Evolutionary conservation across 208 protist genomes (phyloP).

Genomic region (Endotrypanum monterogeii): DNA sequence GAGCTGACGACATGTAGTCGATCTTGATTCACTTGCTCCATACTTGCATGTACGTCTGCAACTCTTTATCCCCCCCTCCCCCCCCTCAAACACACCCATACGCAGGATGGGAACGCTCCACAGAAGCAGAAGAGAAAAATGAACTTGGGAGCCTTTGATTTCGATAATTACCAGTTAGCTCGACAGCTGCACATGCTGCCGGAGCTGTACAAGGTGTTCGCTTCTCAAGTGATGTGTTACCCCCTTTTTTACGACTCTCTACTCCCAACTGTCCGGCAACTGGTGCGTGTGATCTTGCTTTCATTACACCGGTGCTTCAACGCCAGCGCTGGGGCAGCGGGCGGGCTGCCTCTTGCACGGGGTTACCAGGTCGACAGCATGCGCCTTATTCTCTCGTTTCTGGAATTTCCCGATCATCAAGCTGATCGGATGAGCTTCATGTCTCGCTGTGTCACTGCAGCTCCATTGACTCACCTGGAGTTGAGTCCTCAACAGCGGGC

Average conservation of each 20-base stretch:
- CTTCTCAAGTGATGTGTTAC: constrained; percentile 53
- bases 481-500: neutral
- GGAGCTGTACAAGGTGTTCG: constrained; percentile 53
- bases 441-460: neutral
- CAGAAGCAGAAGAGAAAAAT: constrained; percentile 16
- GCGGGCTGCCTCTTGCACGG: constrained; percentile 7
- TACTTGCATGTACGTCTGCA: too few relatives aligned
- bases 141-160: constrained; percentile 36
- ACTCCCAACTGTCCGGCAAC: constrained; percentile 37
- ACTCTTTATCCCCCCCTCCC: neutral
- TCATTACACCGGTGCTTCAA: constrained; percentile 47
- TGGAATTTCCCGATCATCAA: constrained; percentile 44
- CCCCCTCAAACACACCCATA: neutral
- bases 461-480: neutral
- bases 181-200: constrained; percentile 70
- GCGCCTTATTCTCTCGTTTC: constrained; percentile 52
- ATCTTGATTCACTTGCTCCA: neutral
- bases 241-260: constrained; percentile 74
- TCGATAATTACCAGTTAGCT: constrained; percentile 68
- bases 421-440: neutral
- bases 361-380: constrained; percentile 25
- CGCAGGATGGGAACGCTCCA: neutral
- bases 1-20: neutral
- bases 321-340: neutral
- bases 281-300: constrained; percentile 41